phyloP scores from a whole-genome alignment of 2,329 filamentous ascomycete species.

The Rosellinia necatrix region DNA sequence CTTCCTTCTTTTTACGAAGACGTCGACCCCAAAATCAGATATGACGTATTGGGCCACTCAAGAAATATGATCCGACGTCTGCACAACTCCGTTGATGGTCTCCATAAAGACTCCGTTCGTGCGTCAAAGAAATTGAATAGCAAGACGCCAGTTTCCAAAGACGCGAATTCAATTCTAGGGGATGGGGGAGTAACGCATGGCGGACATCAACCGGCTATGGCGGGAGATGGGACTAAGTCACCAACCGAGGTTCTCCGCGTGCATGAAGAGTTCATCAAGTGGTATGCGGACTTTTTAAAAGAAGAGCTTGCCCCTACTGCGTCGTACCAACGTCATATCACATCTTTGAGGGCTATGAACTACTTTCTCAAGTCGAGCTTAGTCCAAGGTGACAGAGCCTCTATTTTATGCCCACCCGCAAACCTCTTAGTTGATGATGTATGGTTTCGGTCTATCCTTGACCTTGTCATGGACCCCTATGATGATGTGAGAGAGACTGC shows the following conservation, averaged over 20 bases:
- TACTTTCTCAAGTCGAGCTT: constrained; percentile 64
- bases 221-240: constrained; percentile 18
- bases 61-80: constrained; percentile 79
- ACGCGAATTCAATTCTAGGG: background rate
- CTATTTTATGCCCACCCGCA: constrained; percentile 47
- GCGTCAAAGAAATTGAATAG: constrained; percentile 42
- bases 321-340: constrained; percentile 89
- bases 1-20: constrained; percentile 78
- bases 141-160: background rate
- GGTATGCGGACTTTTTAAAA: constrained; percentile 75
- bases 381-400: constrained; percentile 49
- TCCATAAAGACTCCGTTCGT: constrained; percentile 46
- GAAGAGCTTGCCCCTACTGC: constrained; percentile 77
- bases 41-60: constrained; percentile 76
- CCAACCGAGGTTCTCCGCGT: constrained; percentile 48
- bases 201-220: constrained; percentile 7
- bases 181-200: background rate
- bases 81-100: constrained; percentile 65
- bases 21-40: constrained; percentile 82
- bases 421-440: constrained; percentile 49
- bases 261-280: constrained; percentile 69
- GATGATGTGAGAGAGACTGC: constrained; percentile 79
- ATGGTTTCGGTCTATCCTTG: constrained; percentile 69
- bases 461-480: constrained; percentile 86
- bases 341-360: constrained; percentile 72